Percentiles rank a stretch among this genome's conserved stretches.
phyloP scores from a whole-genome alignment of 805 yeast species.

The Hagleromyces aurorensis region DNA sequence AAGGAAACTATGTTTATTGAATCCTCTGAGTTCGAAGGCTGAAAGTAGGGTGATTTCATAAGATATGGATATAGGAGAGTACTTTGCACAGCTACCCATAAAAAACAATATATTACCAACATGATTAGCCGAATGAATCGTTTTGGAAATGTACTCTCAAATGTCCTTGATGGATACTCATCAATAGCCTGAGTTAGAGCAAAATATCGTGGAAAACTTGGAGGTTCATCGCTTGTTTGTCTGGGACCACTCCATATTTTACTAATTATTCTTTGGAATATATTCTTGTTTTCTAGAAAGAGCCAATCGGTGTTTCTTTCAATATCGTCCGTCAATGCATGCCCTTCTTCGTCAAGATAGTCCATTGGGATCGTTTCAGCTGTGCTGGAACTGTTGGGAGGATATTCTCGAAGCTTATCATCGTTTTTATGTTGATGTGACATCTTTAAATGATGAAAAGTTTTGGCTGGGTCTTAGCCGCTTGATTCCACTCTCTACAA shows the following conservation, averaged over 20 bases:
- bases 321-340: not conserved
- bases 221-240: slow-evolving; percentile 40
- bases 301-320: slow-evolving; percentile 17
- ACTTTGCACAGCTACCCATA: slow-evolving; percentile 40
- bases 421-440: too few species aligned
- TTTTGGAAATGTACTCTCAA: slow-evolving; percentile 27
- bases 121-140: slow-evolving; percentile 25
- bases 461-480: too few species aligned
- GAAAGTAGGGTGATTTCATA: slow-evolving; percentile 34
- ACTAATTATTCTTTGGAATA: slow-evolving; percentile 21
- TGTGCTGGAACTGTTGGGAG: too few species aligned
- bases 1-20: slow-evolving; percentile 35
- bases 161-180: slow-evolving; percentile 33
- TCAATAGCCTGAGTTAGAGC: slow-evolving; percentile 31
- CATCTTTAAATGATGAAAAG: too few species aligned
- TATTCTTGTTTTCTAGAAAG: slow-evolving; percentile 9
- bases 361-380: too few species aligned
- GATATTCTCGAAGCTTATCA: too few species aligned
- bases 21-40: slow-evolving; percentile 14
- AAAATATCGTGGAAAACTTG: slow-evolving; percentile 29
- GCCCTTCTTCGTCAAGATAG: too few species aligned
- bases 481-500: too few species aligned
- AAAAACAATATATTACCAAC: slow-evolving; percentile 33
- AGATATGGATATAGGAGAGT: slow-evolving; percentile 40
- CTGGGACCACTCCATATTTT: slow-evolving; percentile 52